Evolutionary conservation across 2,329 filamentous ascomycete genomes (phyloP), one percentile per base, ranked within the genome.

Genomic region (Colletotrichum tropicicola): DNA sequence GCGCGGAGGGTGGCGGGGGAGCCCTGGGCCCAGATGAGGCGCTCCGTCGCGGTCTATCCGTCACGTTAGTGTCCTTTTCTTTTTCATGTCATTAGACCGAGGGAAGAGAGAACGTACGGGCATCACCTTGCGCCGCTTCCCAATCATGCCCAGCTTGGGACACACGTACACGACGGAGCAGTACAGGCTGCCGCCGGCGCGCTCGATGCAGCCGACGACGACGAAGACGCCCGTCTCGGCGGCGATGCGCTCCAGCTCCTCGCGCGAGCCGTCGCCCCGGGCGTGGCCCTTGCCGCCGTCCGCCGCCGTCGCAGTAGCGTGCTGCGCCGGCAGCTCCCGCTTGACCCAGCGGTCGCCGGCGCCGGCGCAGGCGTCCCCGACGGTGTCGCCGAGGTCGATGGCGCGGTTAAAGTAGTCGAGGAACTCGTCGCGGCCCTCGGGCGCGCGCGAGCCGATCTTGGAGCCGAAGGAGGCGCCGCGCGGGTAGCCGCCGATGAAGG

Each of bases 41-140:
- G 87, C 73, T 98, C 94, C 0, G 87, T 87, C 2, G 89, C 94
- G 0, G 94, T 97, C 82, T 90, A 17, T 9, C 8, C 4, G 30
- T 35, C 15, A 10, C 6, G 30, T 35, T 23, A 66, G 62, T n/a
- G n/a, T n/a, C n/a, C n/a, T n/a, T n/a, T n/a, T n/a, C n/a, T n/a
- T 28, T 35, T 9, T 35, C 9, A 35, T 35, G 3, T 19, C n/a
- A 27, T 19, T 6, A 37, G 23, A n/a, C n/a, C 41, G 49, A 37
- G 10, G 35, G 6, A 19, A 5, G 15, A 5, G 5, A 28, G 61
- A 21, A 8, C 87, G 72, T 76, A 92, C 90, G 17, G 94, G 95
- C 89, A 97, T 95, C 21, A 98, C 92, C 78, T 98, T 98, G 72
- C 94, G 85, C 68, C 94, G 86, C 83, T 98, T 98, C 19, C 93